Base-by-base conservation (phyloP, 495 filamentous ascomycete genomes). In the Durotheca rogersii region DNA sequence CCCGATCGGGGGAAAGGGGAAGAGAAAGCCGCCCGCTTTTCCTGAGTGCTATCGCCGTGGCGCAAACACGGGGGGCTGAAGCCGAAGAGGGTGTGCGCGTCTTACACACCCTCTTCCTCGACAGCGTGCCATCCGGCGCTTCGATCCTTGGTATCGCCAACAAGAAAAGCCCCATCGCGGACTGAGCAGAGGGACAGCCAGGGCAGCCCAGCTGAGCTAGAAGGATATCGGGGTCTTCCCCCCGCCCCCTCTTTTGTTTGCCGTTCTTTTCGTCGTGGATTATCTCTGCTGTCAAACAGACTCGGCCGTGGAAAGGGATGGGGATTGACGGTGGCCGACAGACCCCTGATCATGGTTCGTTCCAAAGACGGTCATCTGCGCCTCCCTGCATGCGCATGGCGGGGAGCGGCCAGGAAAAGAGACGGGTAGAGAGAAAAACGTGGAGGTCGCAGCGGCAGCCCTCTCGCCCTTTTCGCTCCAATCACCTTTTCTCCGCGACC, bases 351-450 rank as follows among this genome's bases (percentile, higher is more conserved):
- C 47, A 52, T 58, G 49, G 56, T 63, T 66, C 62, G 53, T 40
- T 52, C 12, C 20, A 52, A 39, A 56, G 56, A 55, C 46, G 60
- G 60, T 63, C 62, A 66, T 60, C 60, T 66, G 60, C 62, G 60
- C 50, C 60, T 59, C 50, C 56, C 23, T 56, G 54, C 56, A 53
- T 62, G 45, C 51, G 45, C 56, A 56, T 62, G 52, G 59, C 58
- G 59, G 62, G 62, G 62, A 54, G 60, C 47, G 15, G 52, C 23
- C 23, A 27, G 23, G 23, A 27, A 27, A 27, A 4, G 9, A 9
- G 23, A 27, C 23, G 23, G 23, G 23, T 27, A 27, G 60, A 43
- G 44, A 41, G 41, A 55, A 57, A 66, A 66, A 63, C 60, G 62
- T 66, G 62, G 62, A 63, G 59, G 53, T 58, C 53, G 60, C 62